These are phyloP conservation scores for Leucogyrophana mollusca DNA, from an alignment of 768 basidiomycete genomes.

Conservation along the genomic window DNA sequence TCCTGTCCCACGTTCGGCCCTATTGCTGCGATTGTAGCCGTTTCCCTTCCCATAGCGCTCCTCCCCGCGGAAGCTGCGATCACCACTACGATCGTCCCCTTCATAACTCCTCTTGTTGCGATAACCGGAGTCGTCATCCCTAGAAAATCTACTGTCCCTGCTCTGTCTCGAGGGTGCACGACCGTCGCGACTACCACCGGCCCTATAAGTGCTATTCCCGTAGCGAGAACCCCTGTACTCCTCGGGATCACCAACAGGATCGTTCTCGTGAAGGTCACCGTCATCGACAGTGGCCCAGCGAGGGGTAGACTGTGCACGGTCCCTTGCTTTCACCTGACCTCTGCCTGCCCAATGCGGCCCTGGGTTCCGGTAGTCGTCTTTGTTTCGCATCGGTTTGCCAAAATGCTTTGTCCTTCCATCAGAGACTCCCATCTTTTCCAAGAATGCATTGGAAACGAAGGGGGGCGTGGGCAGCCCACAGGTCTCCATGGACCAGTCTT, in stretches of 20 bases:
- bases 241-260: not conserved
- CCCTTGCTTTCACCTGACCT: not conserved
- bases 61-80: too few species aligned
- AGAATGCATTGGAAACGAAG: slow-evolving; percentile 46
- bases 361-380: not conserved
- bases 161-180: too few species aligned
- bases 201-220: not conserved
- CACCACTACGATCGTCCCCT: too few species aligned
- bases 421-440: slow-evolving; percentile 39
- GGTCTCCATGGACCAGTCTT: slow-evolving; percentile 59
- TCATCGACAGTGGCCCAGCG: not conserved
- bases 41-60: too few species aligned
- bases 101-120: too few species aligned
- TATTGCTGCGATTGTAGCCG: too few species aligned
- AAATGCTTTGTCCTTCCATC: slow-evolving; percentile 26
- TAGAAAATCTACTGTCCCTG: too few species aligned
- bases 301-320: not conserved
- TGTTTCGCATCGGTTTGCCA: slow-evolving; percentile 4
- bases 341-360: slow-evolving; percentile 1
- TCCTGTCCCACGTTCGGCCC: too few species aligned
- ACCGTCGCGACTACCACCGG: too few species aligned
- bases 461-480: slow-evolving; percentile 53
- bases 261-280: not conserved
- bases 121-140: too few species aligned
- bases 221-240: slow-evolving; percentile 6